A percentile compares a stretch with the other conserved stretches of the same genome.
phyloP scores from a whole-genome alignment of 257 asterid species.

The Plantago major region DNA sequence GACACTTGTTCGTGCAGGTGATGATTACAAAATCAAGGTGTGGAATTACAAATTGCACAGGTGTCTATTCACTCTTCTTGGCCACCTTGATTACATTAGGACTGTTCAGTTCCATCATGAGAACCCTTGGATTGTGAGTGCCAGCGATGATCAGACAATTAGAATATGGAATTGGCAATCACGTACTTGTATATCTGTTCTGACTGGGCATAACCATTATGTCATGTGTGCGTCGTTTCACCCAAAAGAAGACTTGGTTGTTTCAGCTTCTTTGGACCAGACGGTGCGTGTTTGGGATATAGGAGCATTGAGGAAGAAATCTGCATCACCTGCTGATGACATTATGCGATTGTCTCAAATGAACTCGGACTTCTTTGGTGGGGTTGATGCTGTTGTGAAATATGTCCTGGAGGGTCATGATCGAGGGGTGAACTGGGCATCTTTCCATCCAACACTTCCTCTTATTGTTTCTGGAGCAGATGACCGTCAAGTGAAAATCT shows the following conservation, averaged over 20 bases:
- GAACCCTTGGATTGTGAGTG: constrained; percentile 96
- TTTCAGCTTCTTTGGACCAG: constrained; percentile 99
- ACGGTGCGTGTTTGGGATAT: constrained; percentile 98
- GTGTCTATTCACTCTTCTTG: constrained; percentile 91
- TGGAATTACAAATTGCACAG: constrained; percentile 96
- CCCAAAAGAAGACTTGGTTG: constrained; percentile 95
- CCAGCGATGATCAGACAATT: constrained; percentile 96
- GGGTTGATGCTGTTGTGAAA: constrained; percentile 96
- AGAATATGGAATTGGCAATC: constrained; percentile 99
- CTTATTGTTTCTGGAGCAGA: constrained; percentile 96
- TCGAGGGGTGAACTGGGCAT: constrained; percentile 96
- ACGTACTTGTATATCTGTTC: constrained; percentile 83
- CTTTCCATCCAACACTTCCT: constrained; percentile 95
- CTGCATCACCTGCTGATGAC: constrained; percentile 94
- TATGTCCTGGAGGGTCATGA: constrained; percentile 96
- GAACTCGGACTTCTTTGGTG: constrained; percentile 93
- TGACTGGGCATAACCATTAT: constrained; percentile 95
- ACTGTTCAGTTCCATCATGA: constrained; percentile 97
- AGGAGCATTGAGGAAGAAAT: constrained; percentile 81
- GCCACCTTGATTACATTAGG: constrained; percentile 94
- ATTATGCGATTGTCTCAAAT: constrained; percentile 74
- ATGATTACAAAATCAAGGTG: constrained; percentile 95
- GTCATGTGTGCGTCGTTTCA: constrained; percentile 97
- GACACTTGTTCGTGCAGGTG: constrained; percentile 47
- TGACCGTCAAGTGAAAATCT: constrained; percentile 92